Conservation (phyloP, 2,329 filamentous ascomycete species). For the Ophiocordyceps sinensis region DNA sequence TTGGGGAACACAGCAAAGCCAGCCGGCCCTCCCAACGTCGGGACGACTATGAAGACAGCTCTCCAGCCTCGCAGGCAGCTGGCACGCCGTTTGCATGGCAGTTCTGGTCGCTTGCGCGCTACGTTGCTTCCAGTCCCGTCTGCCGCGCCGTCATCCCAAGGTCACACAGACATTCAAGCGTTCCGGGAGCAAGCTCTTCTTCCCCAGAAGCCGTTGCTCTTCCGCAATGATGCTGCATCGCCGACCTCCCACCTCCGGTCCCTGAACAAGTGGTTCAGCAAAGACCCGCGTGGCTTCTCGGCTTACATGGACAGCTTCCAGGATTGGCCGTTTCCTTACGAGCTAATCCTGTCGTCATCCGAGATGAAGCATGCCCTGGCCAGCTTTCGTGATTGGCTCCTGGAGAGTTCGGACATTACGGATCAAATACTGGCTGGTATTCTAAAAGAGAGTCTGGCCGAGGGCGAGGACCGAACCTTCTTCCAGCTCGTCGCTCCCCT, state of each 20-base stretch:
- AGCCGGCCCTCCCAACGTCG: no score
- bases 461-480: constrained; percentile 23
- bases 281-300: constrained; percentile 7
- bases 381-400: constrained; percentile 14
- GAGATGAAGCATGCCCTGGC: constrained; percentile 6
- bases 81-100: constrained; percentile 1
- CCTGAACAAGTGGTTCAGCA: constrained; percentile 42
- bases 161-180: constrained; percentile 15
- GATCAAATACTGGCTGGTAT: constrained; percentile 18
- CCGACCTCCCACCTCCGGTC: constrained; percentile 30
- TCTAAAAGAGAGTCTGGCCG: constrained; percentile 12
- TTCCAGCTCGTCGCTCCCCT: constrained; percentile 47
- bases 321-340: constrained; percentile 22
- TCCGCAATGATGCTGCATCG: constrained; percentile 31
- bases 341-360: constrained; percentile 15
- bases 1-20: no score
- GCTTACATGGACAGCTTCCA: constrained; percentile 16
- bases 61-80: neutral
- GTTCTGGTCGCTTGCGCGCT: neutral
- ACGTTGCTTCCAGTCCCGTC: constrained; percentile 1
- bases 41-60: neutral
- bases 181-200: constrained; percentile 41
- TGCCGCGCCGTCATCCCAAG: constrained; percentile 1
- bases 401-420: constrained; percentile 10
- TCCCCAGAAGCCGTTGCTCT: constrained; percentile 31